Evolutionary conservation across 306 rosid species (phyloP), one percentile per base, ranked within the genome.

Genomic region (Clitoria ternatea): DNA sequence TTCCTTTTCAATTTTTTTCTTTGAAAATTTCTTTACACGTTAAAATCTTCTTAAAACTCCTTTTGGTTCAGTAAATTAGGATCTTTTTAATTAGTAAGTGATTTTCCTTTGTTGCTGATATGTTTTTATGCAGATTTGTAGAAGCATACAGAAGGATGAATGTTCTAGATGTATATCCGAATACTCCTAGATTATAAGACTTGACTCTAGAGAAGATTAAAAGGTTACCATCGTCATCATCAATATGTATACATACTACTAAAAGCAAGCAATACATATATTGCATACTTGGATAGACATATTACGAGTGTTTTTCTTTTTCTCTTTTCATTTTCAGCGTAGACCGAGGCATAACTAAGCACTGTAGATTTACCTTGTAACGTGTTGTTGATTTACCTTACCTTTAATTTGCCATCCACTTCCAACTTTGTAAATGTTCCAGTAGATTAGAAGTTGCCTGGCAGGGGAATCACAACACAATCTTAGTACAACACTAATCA

Each of bases 171-270:
- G 89, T 81, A 84, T 85, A 90, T 90, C 85, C 77, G 82, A 82
- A 78, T 71, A 83, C 82, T 79, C 85, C 85, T 68, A 83, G 82
- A 60, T 73, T 72, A 78, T 78, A 44, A 76, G 83, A 84, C 84
- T 80, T 80, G 85, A 80, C 68, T 78, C 76, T 73, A 76, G 82
- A 78, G 85, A 78, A 60, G 84, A 82, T 80, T 71, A 80, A 76
- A 24, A 68, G 78, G 76, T 79, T 80, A 62, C 10, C 73, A 76
- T 32, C 79, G 45, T 77, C 81, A 42, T 74, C 82, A 77, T n/a
- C n/a, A n/a, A n/a, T n/a, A n/a, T n/a, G n/a, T n/a, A 86, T 79
- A 89, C 88, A 85, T 83, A 87, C 90, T 81, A 81, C 90, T 87
- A 83, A 89, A 89, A 80, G 82, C 68, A 85, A 62, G 80, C 11